phyloP scores from a whole-genome alignment of 1,284 basidiomycete species.

The Vanrija pseudolonga region DNA sequence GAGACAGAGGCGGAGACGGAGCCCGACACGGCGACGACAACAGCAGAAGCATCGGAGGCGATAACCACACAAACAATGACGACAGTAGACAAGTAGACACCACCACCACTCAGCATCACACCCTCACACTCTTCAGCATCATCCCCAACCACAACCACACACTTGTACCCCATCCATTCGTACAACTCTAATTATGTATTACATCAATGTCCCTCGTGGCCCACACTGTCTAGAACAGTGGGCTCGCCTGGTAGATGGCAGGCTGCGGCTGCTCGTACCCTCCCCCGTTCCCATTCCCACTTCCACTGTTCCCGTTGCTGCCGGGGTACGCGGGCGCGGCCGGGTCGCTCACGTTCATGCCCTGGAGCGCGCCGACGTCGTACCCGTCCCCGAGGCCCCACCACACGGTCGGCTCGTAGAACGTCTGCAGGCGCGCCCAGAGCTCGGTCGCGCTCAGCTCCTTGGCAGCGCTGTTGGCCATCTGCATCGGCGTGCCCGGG shows the following conservation, averaged over 20 bases:
- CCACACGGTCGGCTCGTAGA: slow-evolving; percentile 36
- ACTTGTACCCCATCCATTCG: no score
- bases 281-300: not conserved
- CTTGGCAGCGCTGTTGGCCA: not conserved
- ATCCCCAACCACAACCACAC: no score
- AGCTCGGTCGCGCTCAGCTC: slow-evolving; percentile 26
- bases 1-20: not conserved
- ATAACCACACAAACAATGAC: no score
- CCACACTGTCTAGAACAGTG: not conserved
- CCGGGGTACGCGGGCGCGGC: not conserved
- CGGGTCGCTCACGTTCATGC: not conserved
- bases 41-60: no score
- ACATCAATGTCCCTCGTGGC: not conserved
- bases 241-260: not conserved
- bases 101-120: no score
- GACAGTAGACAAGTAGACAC: no score
- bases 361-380: slow-evolving; percentile 13
- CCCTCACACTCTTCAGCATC: no score
- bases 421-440: slow-evolving; percentile 41
- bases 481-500: not conserved
- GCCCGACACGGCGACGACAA: not conserved
- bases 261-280: not conserved
- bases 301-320: slow-evolving; percentile 2
- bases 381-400: slow-evolving; percentile 7
- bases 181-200: no score